Evolutionary conservation across 140 eudicot genomes (phyloP).

Genomic region (Oenanthe javanica): DNA sequence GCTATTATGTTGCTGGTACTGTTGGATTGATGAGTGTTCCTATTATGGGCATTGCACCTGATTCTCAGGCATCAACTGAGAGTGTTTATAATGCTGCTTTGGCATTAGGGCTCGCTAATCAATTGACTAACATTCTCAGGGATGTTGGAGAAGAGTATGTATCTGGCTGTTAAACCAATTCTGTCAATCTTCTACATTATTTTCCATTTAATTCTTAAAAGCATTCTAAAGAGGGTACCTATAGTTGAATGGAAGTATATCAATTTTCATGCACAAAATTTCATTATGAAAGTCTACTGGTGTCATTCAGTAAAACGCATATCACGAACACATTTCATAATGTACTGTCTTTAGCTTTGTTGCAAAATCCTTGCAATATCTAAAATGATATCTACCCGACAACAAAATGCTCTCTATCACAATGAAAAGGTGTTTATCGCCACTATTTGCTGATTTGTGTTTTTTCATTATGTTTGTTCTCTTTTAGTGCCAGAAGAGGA

Average conservation of each 20-base stretch:
- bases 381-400: neutral
- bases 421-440: neutral
- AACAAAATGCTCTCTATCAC: neutral
- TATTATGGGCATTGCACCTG: constrained; percentile 91
- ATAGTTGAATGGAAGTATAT: neutral
- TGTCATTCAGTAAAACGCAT: neutral
- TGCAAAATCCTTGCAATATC: neutral
- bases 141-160: constrained; percentile 99
- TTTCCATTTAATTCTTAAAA: neutral
- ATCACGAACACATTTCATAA: neutral
- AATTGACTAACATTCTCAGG: constrained; percentile 88
- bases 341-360: neutral
- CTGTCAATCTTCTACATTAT: neutral
- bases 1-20: constrained; percentile 98
- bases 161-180: neutral
- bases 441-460: neutral
- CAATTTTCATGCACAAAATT: neutral
- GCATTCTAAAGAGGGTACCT: neutral
- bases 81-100: constrained; percentile 90
- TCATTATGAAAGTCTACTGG: neutral
- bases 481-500: constrained; percentile 84
- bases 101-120: constrained; percentile 90
- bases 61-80: constrained; percentile 83
- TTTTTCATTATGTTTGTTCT: constrained; percentile 6
- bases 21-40: constrained; percentile 99